These are phyloP conservation scores for Cladosporium sp. DNA, from an alignment of 2,329 filamentous ascomycete genomes.

Conservation along the genomic window DNA sequence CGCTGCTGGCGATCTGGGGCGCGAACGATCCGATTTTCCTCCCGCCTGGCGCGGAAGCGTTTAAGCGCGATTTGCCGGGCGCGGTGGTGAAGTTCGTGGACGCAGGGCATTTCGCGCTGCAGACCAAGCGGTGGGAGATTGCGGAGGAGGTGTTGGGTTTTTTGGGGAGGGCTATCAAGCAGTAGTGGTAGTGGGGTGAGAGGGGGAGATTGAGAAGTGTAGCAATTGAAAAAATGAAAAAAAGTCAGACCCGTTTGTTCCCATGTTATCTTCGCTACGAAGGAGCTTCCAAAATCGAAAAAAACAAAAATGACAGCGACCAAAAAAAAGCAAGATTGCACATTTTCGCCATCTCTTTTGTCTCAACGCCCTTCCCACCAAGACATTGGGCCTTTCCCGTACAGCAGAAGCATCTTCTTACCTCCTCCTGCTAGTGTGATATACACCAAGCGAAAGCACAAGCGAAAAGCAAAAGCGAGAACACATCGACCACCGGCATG, in stretches of 20 bases:
- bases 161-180: conserved; percentile 29
- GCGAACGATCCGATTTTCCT: conserved; percentile 58
- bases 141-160: conserved; percentile 42
- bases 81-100: conserved; percentile 56
- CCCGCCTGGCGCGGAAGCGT: conserved; percentile 57
- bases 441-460: too few species aligned
- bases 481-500: neutral
- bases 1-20: conserved; percentile 61
- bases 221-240: neutral
- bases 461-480: neutral
- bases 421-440: neutral
- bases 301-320: too few species aligned
- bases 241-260: too few species aligned
- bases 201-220: neutral
- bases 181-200: neutral
- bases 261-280: neutral
- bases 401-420: neutral
- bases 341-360: neutral
- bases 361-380: neutral
- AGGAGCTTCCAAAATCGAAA: neutral
- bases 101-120: conserved; percentile 59
- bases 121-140: conserved; percentile 45
- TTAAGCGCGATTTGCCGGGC: conserved; percentile 51
- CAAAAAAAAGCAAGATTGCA: too few species aligned
- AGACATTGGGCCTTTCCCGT: neutral